phyloP scores from a whole-genome alignment of 805 yeast genomes.

The Scheffersomyces spartinae region DNA sequence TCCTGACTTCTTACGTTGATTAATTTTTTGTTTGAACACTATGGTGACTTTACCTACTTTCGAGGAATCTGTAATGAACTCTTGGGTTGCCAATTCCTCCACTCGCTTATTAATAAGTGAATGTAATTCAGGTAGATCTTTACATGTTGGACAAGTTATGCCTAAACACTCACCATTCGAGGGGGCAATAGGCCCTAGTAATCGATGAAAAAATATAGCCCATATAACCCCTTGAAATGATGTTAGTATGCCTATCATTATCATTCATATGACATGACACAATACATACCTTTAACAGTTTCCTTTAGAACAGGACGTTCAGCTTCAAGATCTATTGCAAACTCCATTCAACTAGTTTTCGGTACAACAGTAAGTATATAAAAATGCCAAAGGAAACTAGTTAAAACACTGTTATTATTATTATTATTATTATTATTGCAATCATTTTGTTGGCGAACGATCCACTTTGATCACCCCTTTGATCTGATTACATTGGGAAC shows the following conservation, averaged over 20 bases:
- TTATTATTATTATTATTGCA: too few species aligned
- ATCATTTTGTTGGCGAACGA: too few species aligned
- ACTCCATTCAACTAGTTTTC: too few species aligned
- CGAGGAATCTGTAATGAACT: neutral
- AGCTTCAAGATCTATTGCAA: constrained; percentile 33
- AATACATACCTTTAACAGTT: constrained; percentile 37
- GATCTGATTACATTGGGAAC: too few species aligned
- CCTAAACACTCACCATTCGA: constrained; percentile 42
- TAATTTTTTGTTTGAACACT: constrained; percentile 1
- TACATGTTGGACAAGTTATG: constrained; percentile 45
- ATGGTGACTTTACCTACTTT: neutral
- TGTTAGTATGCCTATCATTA: constrained; percentile 2
- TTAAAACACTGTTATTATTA: too few species aligned
- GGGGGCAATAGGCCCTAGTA: constrained; percentile 56
- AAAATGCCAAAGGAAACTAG: too few species aligned
- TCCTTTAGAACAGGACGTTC: constrained; percentile 46
- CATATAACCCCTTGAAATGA: constrained; percentile 41
- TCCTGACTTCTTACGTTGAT: constrained; percentile 1
- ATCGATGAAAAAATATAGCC: constrained; percentile 56
- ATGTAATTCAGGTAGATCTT: constrained; percentile 38
- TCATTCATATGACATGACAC: neutral
- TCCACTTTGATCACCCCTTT: too few species aligned
- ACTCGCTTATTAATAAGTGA: constrained; percentile 24
- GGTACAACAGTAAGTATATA: too few species aligned
- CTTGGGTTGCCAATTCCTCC: constrained; percentile 14